Conservation (phyloP, 441 rosid genomes). For the Aquilaria agallochum region DNA sequence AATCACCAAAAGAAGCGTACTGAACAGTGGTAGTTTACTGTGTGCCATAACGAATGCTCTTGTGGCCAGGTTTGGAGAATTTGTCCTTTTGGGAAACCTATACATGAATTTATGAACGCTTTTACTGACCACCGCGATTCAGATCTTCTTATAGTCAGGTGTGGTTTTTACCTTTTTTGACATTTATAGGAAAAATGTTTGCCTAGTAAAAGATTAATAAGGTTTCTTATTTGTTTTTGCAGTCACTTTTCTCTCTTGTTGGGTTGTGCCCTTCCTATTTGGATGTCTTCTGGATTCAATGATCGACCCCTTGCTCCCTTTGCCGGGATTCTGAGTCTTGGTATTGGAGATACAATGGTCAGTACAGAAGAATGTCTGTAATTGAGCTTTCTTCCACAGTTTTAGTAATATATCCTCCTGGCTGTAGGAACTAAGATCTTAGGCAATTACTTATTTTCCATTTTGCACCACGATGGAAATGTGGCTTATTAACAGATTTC, state of each 20-base stretch:
- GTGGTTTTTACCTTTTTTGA: slow-evolving; percentile 6
- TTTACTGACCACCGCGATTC: slow-evolving; percentile 98
- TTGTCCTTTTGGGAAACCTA: slow-evolving; percentile 75
- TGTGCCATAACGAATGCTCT: slow-evolving; percentile 16
- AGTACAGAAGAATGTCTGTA: slow-evolving; percentile 19
- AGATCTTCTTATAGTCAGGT: slow-evolving; percentile 93
- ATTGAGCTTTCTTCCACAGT: background rate
- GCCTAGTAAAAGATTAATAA: slow-evolving; percentile 4
- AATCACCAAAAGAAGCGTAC: too few relatives aligned
- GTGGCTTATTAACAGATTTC: too few relatives aligned
- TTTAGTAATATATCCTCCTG: too few relatives aligned
- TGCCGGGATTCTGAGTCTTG: slow-evolving; percentile 98
- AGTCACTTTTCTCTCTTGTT: slow-evolving; percentile 94
- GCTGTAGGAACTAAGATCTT: too few relatives aligned
- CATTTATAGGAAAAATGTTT: background rate
- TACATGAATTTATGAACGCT: slow-evolving; percentile 91
- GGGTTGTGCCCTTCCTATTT: slow-evolving; percentile 98
- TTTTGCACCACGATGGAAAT: too few relatives aligned
- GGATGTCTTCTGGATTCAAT: slow-evolving; percentile 95
- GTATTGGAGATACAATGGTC: slow-evolving; percentile 99
- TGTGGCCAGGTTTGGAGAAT: slow-evolving; percentile 82
- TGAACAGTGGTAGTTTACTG: too few relatives aligned
- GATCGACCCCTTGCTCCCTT: slow-evolving; percentile 96
- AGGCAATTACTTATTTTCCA: too few relatives aligned
- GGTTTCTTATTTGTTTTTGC: slow-evolving; percentile 13